Base-by-base conservation (phyloP, 495 filamentous ascomycete species). In the Xylaria telfairii region DNA sequence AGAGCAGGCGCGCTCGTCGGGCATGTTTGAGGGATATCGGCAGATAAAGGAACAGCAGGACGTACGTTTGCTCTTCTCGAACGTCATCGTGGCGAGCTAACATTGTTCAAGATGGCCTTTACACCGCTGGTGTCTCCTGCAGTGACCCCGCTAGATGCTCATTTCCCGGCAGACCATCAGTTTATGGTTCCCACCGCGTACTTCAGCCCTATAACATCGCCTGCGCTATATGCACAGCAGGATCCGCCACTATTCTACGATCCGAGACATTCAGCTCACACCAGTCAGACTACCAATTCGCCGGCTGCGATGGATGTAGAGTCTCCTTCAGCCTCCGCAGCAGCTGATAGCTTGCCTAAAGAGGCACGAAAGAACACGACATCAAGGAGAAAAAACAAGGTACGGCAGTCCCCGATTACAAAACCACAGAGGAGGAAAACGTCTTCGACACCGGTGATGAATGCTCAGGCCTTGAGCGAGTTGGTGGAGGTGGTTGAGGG, bases 51-150 rank as follows among this genome's bases (percentile, higher is more conserved):
- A 92, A 67, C 92, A 95, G 65, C 90, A 96, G 75, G 92, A 94
- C 85, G 93, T 93, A 83, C 73, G 88, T 82, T 65, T 72, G 72
- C 42, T 32, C 41, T 63, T 65, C 41, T 56, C 51, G 53, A 65
- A 64, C 67, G 72, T 34, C 46, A 46, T 34, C 54, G 65, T 53
- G 21, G 21, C 44, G 62, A 49, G 66, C 77, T 82, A 76, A 86
- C 79, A 71, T 54, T 72, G 72, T 70, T 66, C 47, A 46, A 93
- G 92, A 93, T 95, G 81, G 86, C 93, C 30, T 98, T 97, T 80
- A 99, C 96, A 8, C 96, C 96, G 10, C 88, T 99, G 37, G 92
- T 97, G 9, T 98, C 96, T 42, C 96, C 96, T 24, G 95, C 94
- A 3, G 95, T 98, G 74, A 97, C 95, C 12, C 95, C 96, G 34